Percentiles rank a stretch among this genome's conserved stretches.
Conservation (phyloP, 345 rosid genomes). For the Camelina neglecta region DNA sequence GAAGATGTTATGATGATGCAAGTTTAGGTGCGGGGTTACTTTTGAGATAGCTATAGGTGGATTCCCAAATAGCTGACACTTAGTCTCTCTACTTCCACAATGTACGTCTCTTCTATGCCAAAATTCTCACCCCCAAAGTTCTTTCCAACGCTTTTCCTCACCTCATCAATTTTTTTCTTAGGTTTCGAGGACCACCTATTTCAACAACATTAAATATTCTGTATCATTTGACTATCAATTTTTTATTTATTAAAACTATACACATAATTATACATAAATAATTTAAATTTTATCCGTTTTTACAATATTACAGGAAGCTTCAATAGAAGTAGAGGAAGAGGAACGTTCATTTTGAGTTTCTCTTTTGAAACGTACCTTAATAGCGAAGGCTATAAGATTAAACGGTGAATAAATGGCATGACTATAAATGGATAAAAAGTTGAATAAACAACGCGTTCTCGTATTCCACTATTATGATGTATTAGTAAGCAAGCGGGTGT, state of each 20-base stretch:
- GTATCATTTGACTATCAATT: neutral
- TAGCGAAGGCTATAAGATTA: neutral
- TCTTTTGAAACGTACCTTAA: conserved; percentile 21
- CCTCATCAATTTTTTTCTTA: conserved; percentile 22
- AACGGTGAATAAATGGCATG: conserved; percentile 17
- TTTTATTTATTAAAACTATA: neutral
- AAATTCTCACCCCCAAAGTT: conserved; percentile 5
- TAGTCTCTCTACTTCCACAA: conserved; percentile 15
- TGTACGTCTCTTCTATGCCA: conserved; percentile 23
- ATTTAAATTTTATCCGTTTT: neutral
- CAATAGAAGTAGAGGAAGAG: conserved; percentile 3
- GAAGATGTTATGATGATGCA: conserved; percentile 35
- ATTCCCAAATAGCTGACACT: conserved; percentile 30
- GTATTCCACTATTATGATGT: conserved; percentile 5
- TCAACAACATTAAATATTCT: conserved; percentile 14
- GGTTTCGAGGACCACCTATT: conserved; percentile 18
- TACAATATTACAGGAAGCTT: neutral
- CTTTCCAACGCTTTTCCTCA: conserved; percentile 31
- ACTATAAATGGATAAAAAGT: conserved; percentile 15
- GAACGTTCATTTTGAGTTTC: neutral
- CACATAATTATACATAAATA: neutral
- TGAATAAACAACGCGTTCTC: conserved; percentile 17
- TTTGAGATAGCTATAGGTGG: conserved; percentile 20
- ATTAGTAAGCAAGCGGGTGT: conserved; percentile 15
- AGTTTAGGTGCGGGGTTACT: conserved; percentile 21